Evolutionary conservation across 768 basidiomycete species (phyloP).

Genomic region (Lactarius deliciosus): DNA sequence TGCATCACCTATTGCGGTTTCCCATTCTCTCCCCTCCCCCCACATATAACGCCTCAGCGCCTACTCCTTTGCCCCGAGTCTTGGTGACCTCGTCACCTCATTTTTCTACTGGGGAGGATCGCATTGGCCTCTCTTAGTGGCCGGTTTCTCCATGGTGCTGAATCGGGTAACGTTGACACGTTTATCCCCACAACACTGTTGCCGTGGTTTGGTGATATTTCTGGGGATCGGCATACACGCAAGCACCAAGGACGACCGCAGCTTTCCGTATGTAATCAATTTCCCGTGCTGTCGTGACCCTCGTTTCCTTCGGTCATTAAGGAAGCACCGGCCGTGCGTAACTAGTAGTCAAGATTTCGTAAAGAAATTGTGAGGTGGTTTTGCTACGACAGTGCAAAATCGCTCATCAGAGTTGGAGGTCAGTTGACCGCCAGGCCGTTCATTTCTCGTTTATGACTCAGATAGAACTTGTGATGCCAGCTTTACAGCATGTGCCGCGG

Average conservation of each 20-base stretch:
- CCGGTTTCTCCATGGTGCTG: constrained; percentile 1
- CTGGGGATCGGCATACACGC: neutral
- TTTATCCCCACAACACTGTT: neutral
- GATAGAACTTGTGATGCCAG: constrained; percentile 1
- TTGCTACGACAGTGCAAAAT: neutral
- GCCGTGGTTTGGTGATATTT: neutral
- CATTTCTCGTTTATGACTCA: neutral
- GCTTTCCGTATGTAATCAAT: neutral
- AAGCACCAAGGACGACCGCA: neutral
- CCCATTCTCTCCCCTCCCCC: neutral
- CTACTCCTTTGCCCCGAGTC: neutral
- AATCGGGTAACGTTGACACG: neutral
- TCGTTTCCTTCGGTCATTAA: neutral
- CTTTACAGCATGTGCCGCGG: neutral
- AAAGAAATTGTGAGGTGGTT: neutral
- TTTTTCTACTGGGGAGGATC: neutral
- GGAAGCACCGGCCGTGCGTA: neutral
- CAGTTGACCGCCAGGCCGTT: neutral
- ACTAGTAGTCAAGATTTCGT: constrained; percentile 1
- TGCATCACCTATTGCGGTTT: too few relatives aligned
- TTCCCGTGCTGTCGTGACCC: neutral
- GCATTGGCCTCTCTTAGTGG: neutral
- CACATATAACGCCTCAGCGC: neutral
- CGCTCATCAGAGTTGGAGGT: neutral
- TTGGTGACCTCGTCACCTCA: neutral